phyloP scores from a whole-genome alignment of 306 rosid species.

The Vigna radiata region DNA sequence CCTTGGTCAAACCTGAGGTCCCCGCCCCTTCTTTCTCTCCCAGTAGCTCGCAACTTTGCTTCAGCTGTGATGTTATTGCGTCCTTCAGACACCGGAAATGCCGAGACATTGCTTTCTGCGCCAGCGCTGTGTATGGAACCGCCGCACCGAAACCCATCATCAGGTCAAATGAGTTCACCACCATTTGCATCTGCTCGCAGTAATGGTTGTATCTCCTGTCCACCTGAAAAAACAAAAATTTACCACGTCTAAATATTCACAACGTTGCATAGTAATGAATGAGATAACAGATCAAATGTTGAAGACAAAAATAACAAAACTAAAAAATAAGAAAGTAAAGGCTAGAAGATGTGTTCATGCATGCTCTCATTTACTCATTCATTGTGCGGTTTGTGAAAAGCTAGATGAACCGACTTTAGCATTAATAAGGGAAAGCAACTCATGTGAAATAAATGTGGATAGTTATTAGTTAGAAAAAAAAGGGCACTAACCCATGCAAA shows the following conservation, averaged over 20 bases:
- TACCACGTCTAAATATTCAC: not conserved
- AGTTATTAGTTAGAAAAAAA: conserved; percentile 23
- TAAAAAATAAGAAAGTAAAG: not conserved
- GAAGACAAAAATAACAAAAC: not conserved
- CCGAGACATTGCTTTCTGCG: conserved; percentile 96
- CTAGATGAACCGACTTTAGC: conserved; percentile 27
- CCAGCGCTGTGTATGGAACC: conserved; percentile 87
- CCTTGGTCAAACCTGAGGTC: conserved; percentile 78
- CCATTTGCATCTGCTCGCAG: conserved; percentile 98
- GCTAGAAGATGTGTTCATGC: conserved; percentile 21
- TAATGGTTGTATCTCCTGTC: conserved; percentile 92
- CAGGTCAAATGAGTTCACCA: conserved; percentile 86
- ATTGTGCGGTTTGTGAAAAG: conserved; percentile 38
- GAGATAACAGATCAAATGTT: not conserved
- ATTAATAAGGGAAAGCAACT: conserved; percentile 38
- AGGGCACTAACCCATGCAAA: conserved; percentile 16
- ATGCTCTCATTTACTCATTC: conserved; percentile 33
- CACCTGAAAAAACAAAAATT: conserved; percentile 58
- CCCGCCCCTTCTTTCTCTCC: conserved; percentile 93
- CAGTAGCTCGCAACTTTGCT: conserved; percentile 74
- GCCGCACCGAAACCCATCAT: conserved; percentile 97
- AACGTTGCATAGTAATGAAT: not conserved
- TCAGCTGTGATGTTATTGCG: conserved; percentile 70
- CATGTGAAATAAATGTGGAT: conserved; percentile 23
- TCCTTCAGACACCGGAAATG: conserved; percentile 97